phyloP scores from a whole-genome alignment of 2,329 filamentous ascomycete genomes.

The Pseudogymnoascus sp. region DNA sequence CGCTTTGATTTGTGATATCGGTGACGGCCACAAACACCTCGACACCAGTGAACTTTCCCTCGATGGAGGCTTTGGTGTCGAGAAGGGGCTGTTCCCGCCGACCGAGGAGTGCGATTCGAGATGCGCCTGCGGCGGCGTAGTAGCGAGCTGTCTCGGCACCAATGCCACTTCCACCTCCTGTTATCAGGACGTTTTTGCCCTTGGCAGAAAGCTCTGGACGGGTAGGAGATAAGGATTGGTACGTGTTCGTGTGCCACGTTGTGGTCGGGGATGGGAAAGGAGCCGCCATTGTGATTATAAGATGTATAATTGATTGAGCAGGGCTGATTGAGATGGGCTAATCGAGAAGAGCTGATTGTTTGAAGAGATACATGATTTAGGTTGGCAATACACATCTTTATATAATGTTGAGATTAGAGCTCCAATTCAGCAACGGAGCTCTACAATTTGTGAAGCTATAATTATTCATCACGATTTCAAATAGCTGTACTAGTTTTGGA shows the following conservation, averaged over 20 bases:
- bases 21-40: constrained; percentile 28
- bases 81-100: constrained; percentile 31
- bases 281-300: constrained; percentile 21
- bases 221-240: constrained; percentile 33
- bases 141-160: constrained; percentile 35
- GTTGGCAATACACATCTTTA: constrained; percentile 17
- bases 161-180: constrained; percentile 40
- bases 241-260: constrained; percentile 30
- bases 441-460: constrained; percentile 19
- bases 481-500: background rate
- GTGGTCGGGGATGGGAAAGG: constrained; percentile 34
- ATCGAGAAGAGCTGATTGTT: constrained; percentile 12
- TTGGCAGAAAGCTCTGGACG: constrained; percentile 34
- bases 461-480: constrained; percentile 12
- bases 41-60: constrained; percentile 30
- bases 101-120: constrained; percentile 37
- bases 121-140: constrained; percentile 39
- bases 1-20: constrained; percentile 28
- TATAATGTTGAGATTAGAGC: constrained; percentile 17
- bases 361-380: constrained; percentile 12
- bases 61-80: constrained; percentile 32
- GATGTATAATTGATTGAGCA: constrained; percentile 14
- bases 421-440: constrained; percentile 15
- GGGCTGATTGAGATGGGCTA: background rate
- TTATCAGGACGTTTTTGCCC: constrained; percentile 36